Conservation (phyloP, 1,284 basidiomycete genomes). For the Cronartium quercuum region DNA sequence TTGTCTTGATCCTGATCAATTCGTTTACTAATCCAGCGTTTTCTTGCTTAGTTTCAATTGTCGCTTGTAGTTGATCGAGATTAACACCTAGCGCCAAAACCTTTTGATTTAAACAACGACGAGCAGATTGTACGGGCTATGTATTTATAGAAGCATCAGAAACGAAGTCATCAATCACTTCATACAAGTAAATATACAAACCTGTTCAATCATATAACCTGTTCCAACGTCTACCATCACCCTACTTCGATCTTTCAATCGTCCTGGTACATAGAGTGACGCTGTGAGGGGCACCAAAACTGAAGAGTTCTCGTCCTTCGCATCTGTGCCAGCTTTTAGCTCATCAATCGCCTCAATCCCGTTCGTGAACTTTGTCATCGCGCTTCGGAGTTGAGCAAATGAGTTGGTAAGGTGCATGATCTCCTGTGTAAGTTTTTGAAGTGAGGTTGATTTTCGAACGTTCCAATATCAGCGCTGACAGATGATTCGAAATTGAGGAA, state of each 20-base stretch:
- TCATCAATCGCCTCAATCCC: constrained; percentile 78
- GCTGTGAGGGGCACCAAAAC: constrained; percentile 87
- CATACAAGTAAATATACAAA: constrained; percentile 49
- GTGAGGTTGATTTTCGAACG: not conserved
- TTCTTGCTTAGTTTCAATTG: constrained; percentile 37
- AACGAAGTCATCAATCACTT: not conserved
- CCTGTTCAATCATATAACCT: constrained; percentile 93
- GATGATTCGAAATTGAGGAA: constrained; percentile 45
- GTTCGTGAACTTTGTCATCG: constrained; percentile 81
- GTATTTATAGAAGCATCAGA: not conserved
- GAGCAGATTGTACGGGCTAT: constrained; percentile 18
- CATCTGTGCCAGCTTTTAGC: constrained; percentile 57
- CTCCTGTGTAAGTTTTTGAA: constrained; percentile 59
- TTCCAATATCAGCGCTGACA: constrained; percentile 42
- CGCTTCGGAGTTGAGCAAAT: constrained; percentile 84
- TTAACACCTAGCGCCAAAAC: constrained; percentile 11
- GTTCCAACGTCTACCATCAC: constrained; percentile 95
- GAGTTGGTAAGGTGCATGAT: constrained; percentile 84
- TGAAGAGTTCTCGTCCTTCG: constrained; percentile 61
- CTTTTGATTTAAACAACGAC: constrained; percentile 29
- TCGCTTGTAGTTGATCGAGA: constrained; percentile 27
- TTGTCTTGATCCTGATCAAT: constrained; percentile 28
- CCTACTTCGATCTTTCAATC: constrained; percentile 70
- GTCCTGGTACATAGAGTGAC: constrained; percentile 90
- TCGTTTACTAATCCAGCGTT: constrained; percentile 18